Base-by-base conservation (phyloP, 768 basidiomycete species). In the Calocybe indica region DNA sequence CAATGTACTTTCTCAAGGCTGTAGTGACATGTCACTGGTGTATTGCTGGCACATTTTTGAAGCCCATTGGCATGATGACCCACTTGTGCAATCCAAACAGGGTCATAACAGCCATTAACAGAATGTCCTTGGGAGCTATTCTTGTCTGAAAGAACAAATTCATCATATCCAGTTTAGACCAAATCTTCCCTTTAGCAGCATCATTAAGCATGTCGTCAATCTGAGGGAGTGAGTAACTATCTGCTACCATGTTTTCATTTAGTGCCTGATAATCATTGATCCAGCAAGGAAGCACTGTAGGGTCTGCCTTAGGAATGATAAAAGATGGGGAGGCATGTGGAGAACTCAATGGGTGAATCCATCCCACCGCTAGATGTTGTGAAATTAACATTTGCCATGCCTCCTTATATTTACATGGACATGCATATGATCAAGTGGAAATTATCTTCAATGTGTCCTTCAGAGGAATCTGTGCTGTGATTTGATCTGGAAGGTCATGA, bases 61-160 rank as follows among this genome's bases (percentile, higher is more conserved):
- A 12, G 0, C 58, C 59, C 43, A 56, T 55, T 0, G 58, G 60
- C 55, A 61, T 59, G 0, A 59, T 54, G 1, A 46, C 28, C 57
- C 58, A 61, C 39, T 75, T 67, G 38, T 62, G 72, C 0, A 62
- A 53, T 0, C 73, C 69, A 28, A 66, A 66, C 0, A 63, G 69
- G 0, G 66, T 74, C 1, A 50, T 53, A 1, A 73, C 66, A 0
- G 66, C 68, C 0, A 69, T 72, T 36, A 52, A 58, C 44, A 15
- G 36, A 1, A 68, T 54, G 11, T 65, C 49, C 7, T 66, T 62
- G 0, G 53, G 57, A 7, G 65, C 54, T 1, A 70, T 56, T 0
- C 54, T 51, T 0, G 58, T 69, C 43, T 73, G 70, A 31, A 66
- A 70, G 35, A 70, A 72, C 0, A 64, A 56, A 10, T 70, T 64